Percentiles rank a stretch among this genome's conserved stretches.
Evolutionary conservation across 1,284 basidiomycete species (phyloP).

Genomic region (Cutaneotrichosporon sp.): DNA sequence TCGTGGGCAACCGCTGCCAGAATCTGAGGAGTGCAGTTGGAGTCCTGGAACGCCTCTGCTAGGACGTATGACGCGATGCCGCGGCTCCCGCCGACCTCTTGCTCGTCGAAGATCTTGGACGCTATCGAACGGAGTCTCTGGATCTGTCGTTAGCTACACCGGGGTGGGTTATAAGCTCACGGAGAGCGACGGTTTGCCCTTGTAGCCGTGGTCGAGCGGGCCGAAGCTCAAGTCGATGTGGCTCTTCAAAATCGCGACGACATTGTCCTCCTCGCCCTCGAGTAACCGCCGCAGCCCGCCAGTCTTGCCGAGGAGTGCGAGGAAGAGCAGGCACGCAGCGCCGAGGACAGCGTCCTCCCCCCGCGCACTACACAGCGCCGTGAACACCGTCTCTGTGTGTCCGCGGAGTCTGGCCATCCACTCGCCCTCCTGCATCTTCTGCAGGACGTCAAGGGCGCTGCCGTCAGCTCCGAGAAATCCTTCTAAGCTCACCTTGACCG

Average conservation of each 20-base stretch:
- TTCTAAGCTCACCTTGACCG: conserved; percentile 33
- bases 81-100: conserved; percentile 20
- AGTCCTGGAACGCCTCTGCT: conserved; percentile 4
- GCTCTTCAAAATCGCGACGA: conserved; percentile 8
- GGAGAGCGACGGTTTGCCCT: conserved; percentile 17
- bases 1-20: not conserved
- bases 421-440: conserved; percentile 37
- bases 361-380: conserved; percentile 23
- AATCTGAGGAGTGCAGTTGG: conserved; percentile 1
- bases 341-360: conserved; percentile 33
- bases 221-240: conserved; percentile 19
- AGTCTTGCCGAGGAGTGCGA: conserved; percentile 25
- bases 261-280: conserved; percentile 15
- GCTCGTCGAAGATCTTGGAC: conserved; percentile 1
- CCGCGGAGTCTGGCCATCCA: conserved; percentile 48
- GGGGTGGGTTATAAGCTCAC: conserved; percentile 22
- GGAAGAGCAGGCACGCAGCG: conserved; percentile 33
- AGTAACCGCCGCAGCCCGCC: conserved; percentile 28
- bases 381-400: conserved; percentile 42
- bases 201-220: conserved; percentile 27
- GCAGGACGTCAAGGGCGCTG: conserved; percentile 45
- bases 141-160: conserved; percentile 19
- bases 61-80: conserved; percentile 28
- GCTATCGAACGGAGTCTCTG: conserved; percentile 22
- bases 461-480: conserved; percentile 2